Percentiles rank a stretch among this genome's conserved stretches.
phyloP scores from a whole-genome alignment of 768 basidiomycete species.

The Clitopilus passeckerianus region DNA sequence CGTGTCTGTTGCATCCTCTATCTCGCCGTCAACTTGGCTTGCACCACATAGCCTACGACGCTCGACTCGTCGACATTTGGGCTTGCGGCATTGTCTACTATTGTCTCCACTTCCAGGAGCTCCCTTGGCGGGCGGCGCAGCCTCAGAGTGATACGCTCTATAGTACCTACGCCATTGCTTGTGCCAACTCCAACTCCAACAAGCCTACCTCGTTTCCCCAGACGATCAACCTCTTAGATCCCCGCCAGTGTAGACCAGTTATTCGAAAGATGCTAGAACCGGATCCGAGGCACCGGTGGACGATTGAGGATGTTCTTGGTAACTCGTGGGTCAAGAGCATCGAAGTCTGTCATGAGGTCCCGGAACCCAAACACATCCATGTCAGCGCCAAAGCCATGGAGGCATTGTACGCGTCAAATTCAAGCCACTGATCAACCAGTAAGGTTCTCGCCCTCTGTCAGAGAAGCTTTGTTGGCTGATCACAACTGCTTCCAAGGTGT shows the following conservation, averaged over 20 bases:
- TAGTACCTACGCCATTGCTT: constrained; percentile 64
- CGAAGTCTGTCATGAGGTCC: constrained; percentile 72
- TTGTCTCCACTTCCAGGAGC: constrained; percentile 96
- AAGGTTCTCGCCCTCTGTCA: not conserved
- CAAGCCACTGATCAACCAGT: not conserved
- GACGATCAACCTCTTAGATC: constrained; percentile 87
- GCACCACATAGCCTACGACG: constrained; percentile 80
- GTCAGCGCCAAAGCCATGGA: constrained; percentile 59
- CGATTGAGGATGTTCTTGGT: constrained; percentile 77
- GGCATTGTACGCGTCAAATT: constrained; percentile 9
- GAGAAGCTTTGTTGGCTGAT: not conserved
- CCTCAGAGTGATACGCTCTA: constrained; percentile 69
- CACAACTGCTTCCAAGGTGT: not conserved
- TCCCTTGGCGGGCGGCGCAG: constrained; percentile 97
- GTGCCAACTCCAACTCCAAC: constrained; percentile 37
- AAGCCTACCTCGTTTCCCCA: constrained; percentile 44
- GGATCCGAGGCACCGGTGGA: constrained; percentile 69
- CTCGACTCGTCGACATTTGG: constrained; percentile 97
- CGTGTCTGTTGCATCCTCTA: constrained; percentile 15
- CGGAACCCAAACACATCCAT: constrained; percentile 68
- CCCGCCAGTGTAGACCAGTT: constrained; percentile 76
- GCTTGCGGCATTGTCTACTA: constrained; percentile 97
- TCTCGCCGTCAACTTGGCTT: not conserved
- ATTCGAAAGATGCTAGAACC: constrained; percentile 96
- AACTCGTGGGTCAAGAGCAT: constrained; percentile 79